Conservation (phyloP, 2,329 filamentous ascomycete genomes). For the Colletotrichum limetticola region DNA sequence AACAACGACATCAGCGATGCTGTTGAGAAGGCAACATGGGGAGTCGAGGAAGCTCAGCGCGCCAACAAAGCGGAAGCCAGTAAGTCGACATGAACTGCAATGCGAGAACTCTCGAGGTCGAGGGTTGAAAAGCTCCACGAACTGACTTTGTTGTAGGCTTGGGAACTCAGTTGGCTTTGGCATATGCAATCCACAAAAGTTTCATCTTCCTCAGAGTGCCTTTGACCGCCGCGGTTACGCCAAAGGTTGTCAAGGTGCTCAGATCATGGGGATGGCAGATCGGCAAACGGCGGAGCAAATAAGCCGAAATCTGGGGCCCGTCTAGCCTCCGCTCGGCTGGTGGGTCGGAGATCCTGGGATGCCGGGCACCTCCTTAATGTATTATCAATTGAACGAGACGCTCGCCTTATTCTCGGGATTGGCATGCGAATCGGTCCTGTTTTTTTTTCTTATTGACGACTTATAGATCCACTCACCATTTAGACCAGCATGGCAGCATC, state of each 20-base stretch:
- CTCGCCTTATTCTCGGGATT: slow-evolving; percentile 19
- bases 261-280: slow-evolving; percentile 95
- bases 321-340: not conserved
- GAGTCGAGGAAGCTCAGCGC: slow-evolving; percentile 71
- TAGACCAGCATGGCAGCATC: slow-evolving; percentile 18
- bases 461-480: slow-evolving; percentile 30
- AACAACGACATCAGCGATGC: slow-evolving; percentile 56
- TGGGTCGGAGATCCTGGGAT: slow-evolving; percentile 11
- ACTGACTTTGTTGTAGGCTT: slow-evolving; percentile 56
- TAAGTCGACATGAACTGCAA: slow-evolving; percentile 60
- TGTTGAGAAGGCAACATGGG: slow-evolving; percentile 66
- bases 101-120: slow-evolving; percentile 5
- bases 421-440: slow-evolving; percentile 7
- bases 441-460: slow-evolving; percentile 21
- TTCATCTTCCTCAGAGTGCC: slow-evolving; percentile 98
- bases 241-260: slow-evolving; percentile 92
- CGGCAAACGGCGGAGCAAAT: slow-evolving; percentile 66
- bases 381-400: slow-evolving; percentile 12
- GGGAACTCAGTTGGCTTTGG: slow-evolving; percentile 87
- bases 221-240: slow-evolving; percentile 87
- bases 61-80: slow-evolving; percentile 75
- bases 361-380: slow-evolving; percentile 12
- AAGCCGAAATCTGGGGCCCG: slow-evolving; percentile 4
- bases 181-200: slow-evolving; percentile 97
- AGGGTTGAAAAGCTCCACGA: slow-evolving; percentile 33